A percentile compares a stretch with the other conserved stretches of the same genome.
Conservation (phyloP, 164 flowering plant genomes). For the Nymphaea colorata region DNA sequence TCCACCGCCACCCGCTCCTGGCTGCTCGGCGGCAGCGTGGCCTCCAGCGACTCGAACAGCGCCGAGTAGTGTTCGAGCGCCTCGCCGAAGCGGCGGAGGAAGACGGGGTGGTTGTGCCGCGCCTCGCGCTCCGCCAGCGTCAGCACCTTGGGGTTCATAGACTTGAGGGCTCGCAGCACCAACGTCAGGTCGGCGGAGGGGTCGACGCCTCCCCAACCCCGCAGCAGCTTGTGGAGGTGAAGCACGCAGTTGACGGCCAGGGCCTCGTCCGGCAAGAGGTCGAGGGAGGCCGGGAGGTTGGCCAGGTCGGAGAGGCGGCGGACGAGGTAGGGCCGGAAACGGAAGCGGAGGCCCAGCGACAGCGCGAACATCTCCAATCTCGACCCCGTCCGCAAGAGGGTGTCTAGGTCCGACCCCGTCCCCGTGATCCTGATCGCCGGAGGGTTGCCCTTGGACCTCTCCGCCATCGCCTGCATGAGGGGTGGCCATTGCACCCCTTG, state of each 20-base stretch:
- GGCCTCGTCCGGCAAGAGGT: constrained; percentile 40
- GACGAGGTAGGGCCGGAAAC: constrained; percentile 55
- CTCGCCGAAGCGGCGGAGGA: constrained; percentile 51
- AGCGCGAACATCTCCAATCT: constrained; percentile 64
- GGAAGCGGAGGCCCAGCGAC: constrained; percentile 64
- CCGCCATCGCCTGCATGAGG: constrained; percentile 76
- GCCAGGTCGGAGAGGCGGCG: constrained; percentile 8
- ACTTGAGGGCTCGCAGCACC: constrained; percentile 48
- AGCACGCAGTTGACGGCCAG: constrained; percentile 68
- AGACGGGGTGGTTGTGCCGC: constrained; percentile 48
- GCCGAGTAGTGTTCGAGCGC: constrained; percentile 73
- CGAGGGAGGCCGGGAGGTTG: constrained; percentile 18
- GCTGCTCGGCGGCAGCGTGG: constrained; percentile 75
- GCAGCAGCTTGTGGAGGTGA: constrained; percentile 48
- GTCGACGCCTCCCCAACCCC: constrained; percentile 16
- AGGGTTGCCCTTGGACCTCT: constrained; percentile 22
- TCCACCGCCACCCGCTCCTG: constrained; percentile 68
- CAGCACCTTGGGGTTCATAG: constrained; percentile 62
- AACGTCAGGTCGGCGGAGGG: constrained; percentile 10
- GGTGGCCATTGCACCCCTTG: constrained; percentile 97
- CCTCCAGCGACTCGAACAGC: constrained; percentile 75
- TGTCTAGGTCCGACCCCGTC: constrained; percentile 39
- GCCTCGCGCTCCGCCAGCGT: constrained; percentile 78
- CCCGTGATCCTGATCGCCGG: constrained; percentile 76
- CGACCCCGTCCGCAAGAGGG: constrained; percentile 60